Percentiles rank a stretch among this genome's conserved stretches.
phyloP scores from a whole-genome alignment of 257 asterid genomes.

The Salvia hispanica region DNA sequence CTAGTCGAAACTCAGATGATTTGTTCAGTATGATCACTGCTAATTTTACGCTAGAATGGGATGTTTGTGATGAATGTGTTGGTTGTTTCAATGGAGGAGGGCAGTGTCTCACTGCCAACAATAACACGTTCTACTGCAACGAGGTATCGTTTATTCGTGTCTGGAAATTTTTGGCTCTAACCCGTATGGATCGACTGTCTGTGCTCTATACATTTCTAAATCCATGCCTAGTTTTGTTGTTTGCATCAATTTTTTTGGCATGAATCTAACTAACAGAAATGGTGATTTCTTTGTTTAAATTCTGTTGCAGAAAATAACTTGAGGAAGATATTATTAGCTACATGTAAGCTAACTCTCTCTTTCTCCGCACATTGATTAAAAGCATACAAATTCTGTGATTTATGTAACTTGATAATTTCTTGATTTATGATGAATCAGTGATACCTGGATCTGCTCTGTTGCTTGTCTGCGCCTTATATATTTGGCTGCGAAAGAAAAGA shows the following conservation, averaged over 20 bases:
- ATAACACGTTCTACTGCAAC: constrained; percentile 27
- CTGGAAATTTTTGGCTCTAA: too few relatives aligned
- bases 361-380: too few relatives aligned
- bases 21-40: constrained; percentile 21
- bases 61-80: constrained; percentile 36
- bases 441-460: constrained; percentile 32
- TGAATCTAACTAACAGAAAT: background rate
- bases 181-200: background rate
- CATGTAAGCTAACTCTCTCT: constrained; percentile 26
- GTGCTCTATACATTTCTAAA: background rate
- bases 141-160: constrained; percentile 27
- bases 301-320: constrained; percentile 13
- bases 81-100: constrained; percentile 41
- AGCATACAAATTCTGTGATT: background rate
- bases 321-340: constrained; percentile 17
- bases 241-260: background rate
- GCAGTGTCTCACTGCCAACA: constrained; percentile 33
- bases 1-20: background rate
- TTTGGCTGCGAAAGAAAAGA: constrained; percentile 43
- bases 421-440: constrained; percentile 35
- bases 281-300: background rate
- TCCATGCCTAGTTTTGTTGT: background rate
- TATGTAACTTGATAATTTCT: background rate
- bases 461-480: background rate
- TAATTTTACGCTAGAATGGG: constrained; percentile 40